phyloP scores from a whole-genome alignment of 2,329 filamentous ascomycete species.

The Ophiostoma sp. region DNA sequence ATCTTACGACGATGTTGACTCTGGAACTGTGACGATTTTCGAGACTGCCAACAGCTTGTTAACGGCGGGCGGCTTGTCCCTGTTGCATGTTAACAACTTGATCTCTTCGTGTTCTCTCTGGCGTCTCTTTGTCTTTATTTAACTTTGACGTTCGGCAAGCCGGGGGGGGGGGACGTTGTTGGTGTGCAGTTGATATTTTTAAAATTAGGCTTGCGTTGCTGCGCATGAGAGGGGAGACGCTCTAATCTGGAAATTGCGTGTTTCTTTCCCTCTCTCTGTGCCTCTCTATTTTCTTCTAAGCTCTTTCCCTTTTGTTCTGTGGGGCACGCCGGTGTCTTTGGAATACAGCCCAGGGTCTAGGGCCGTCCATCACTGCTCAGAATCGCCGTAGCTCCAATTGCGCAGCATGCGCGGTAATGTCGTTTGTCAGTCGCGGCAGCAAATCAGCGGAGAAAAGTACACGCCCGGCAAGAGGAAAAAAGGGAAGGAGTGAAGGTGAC shows the following conservation, averaged over 20 bases:
- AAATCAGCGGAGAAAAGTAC: not conserved
- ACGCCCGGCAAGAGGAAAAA: not conserved
- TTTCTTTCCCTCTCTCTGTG: not conserved
- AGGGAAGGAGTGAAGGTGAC: not conserved
- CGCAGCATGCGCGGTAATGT: not conserved
- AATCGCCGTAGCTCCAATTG: conserved; percentile 5
- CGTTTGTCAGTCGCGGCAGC: not conserved
- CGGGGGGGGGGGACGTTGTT: not conserved
- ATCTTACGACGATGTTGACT: not conserved
- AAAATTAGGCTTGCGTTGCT: conserved; percentile 21
- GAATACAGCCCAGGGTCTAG: not conserved
- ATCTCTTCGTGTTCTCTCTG: not conserved
- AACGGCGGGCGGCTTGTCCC: not conserved
- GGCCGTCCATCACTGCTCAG: conserved; percentile 1
- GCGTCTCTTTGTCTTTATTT: not conserved
- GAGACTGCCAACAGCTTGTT: not conserved
- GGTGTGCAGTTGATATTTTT: conserved; percentile 8
- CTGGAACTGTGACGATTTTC: not conserved
- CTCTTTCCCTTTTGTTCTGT: not conserved
- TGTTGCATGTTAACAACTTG: not conserved
- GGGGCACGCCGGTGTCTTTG: not conserved
- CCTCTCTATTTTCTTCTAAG: not conserved
- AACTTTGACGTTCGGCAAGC: conserved; percentile 6
- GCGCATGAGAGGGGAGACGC: not conserved
- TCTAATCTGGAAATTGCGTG: conserved; percentile 10